phyloP scores from a whole-genome alignment of 2,329 filamentous ascomycete genomes.

The Ascochyta fabae region DNA sequence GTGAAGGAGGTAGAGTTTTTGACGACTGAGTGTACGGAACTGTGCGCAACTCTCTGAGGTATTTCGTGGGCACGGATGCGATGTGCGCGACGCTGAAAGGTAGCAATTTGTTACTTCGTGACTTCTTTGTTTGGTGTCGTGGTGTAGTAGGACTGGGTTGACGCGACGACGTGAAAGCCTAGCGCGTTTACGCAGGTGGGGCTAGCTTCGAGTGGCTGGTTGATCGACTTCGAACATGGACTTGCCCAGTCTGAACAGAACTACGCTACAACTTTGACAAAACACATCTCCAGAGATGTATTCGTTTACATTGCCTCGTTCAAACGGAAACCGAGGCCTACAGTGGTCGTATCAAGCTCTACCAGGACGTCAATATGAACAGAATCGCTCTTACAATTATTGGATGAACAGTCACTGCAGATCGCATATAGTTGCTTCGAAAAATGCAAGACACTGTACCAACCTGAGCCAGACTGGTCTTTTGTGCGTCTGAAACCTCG shows the following conservation, averaged over 20 bases:
- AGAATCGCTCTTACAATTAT: not conserved
- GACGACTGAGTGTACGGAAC: no score
- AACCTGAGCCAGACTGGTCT: not conserved
- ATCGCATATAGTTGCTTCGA: not conserved
- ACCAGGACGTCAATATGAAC: not conserved
- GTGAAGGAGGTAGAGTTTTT: not conserved
- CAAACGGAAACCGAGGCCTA: not conserved
- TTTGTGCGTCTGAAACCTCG: not conserved
- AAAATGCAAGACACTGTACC: not conserved
- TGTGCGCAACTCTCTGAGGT: not conserved
- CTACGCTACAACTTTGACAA: no score
- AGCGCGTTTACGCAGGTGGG: slow-evolving; percentile 25
- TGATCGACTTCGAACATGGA: not conserved
- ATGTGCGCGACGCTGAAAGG: slow-evolving; percentile 3
- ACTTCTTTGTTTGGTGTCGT: slow-evolving; percentile 18
- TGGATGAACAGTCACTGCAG: not conserved
- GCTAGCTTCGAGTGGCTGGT: slow-evolving; percentile 16
- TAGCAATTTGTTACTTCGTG: slow-evolving; percentile 15
- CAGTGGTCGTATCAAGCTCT: not conserved
- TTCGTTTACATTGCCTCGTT: no score
- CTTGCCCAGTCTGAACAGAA: not conserved
- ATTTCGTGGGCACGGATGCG: not conserved
- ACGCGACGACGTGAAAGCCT: slow-evolving; percentile 29
- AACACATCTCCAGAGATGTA: no score
- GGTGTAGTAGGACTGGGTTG: slow-evolving; percentile 21